A percentile compares a stretch with the other conserved stretches of the same genome.
These are phyloP conservation scores for Tetraselmis chui DNA, from an alignment of 139 green algal genomes.

Conservation along the genomic window DNA sequence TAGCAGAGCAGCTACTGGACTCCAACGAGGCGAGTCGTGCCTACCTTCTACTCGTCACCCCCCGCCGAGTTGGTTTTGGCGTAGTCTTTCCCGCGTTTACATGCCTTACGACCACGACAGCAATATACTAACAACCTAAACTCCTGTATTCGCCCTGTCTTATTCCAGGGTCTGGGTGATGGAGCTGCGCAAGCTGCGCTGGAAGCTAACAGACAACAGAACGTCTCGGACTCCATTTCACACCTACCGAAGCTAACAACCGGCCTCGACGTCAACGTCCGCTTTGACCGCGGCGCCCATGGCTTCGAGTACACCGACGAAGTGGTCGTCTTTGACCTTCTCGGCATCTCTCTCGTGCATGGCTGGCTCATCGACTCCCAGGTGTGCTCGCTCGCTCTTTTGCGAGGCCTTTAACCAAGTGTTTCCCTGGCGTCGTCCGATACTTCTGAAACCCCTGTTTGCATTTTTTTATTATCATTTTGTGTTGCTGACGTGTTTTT, in stretches of 20 bases:
- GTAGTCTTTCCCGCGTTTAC: no score
- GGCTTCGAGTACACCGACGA: conserved; percentile 71
- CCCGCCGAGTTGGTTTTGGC: no score
- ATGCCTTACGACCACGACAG: no score
- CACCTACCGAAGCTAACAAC: conserved; percentile 69
- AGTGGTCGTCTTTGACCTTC: conserved; percentile 89
- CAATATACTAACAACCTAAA: no score
- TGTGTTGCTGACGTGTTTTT: no score
- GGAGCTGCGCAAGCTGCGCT: conserved; percentile 8
- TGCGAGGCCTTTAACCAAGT: no score
- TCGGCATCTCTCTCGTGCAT: conserved; percentile 85
- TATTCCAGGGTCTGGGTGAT: no score
- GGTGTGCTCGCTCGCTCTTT: conserved; percentile 14
- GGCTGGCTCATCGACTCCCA: conserved; percentile 86
- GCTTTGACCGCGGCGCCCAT: conserved; percentile 41
- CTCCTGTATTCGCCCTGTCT: no score
- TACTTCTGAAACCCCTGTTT: no score
- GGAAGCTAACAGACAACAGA: conserved; percentile 38
- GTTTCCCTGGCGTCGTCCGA: no score
- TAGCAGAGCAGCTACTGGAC: conserved; percentile 73
- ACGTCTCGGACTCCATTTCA: conserved; percentile 57
- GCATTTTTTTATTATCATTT: no score
- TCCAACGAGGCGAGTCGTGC: conserved; percentile 33
- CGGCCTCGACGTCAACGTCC: conserved; percentile 94
- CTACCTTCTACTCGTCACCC: no score